A percentile compares a stretch with the other conserved stretches of the same genome.
Conservation (phyloP, 2,329 filamentous ascomycete species). For the Aspergillus felis region DNA sequence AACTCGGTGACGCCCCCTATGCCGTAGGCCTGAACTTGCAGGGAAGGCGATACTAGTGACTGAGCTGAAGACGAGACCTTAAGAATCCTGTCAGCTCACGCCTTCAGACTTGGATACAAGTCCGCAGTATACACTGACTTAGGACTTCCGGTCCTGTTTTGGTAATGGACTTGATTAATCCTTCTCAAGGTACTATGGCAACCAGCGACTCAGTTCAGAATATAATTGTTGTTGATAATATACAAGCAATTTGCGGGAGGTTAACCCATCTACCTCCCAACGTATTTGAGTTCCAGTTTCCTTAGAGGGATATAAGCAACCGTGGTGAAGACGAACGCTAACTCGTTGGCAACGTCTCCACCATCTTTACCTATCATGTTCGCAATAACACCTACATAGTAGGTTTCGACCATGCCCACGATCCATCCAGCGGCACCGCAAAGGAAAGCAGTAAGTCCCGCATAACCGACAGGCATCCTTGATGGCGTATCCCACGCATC, state of each 20-base stretch:
- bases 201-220: too few relatives aligned
- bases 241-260: background rate
- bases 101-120: too few relatives aligned
- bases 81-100: too few relatives aligned
- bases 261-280: slow-evolving; percentile 33
- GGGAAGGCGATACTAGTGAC: too few relatives aligned
- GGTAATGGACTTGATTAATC: too few relatives aligned
- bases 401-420: slow-evolving; percentile 58
- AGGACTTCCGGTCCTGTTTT: too few relatives aligned
- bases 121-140: too few relatives aligned
- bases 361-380: slow-evolving; percentile 43
- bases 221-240: background rate
- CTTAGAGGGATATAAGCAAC: slow-evolving; percentile 47
- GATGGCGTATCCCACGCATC: slow-evolving; percentile 47
- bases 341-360: slow-evolving; percentile 52
- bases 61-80: too few relatives aligned
- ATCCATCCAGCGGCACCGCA: slow-evolving; percentile 48
- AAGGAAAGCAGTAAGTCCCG: slow-evolving; percentile 43
- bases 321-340: slow-evolving; percentile 49
- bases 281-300: slow-evolving; percentile 47
- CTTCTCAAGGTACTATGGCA: too few relatives aligned
- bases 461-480: slow-evolving; percentile 44
- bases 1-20: too few relatives aligned
- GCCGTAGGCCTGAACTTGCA: too few relatives aligned
- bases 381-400: slow-evolving; percentile 49